Conservation (phyloP, 1,139 yeast species). For the Pichia sp. region DNA sequence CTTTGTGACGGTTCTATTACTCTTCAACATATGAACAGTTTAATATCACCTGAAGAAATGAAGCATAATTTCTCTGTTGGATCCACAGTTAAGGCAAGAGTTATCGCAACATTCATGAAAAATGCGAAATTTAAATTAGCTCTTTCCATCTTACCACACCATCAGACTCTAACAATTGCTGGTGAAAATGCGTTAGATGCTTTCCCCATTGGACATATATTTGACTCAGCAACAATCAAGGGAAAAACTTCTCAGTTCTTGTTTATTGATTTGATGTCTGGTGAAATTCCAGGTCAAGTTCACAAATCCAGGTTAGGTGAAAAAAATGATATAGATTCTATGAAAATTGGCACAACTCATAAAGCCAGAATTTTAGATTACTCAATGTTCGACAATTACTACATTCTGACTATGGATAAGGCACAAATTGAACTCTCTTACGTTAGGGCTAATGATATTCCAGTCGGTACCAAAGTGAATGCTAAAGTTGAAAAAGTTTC, state of each 20-base stretch:
- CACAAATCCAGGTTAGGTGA: conserved; percentile 66
- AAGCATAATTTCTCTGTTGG: conserved; percentile 63
- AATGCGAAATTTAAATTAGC: conserved; percentile 55
- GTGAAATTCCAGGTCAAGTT: conserved; percentile 53
- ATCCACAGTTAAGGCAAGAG: conserved; percentile 58
- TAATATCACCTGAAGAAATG: conserved; percentile 40
- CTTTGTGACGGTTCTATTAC: conserved; percentile 66
- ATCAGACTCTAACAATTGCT: conserved; percentile 30
- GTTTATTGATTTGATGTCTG: conserved; percentile 52
- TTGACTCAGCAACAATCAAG: conserved; percentile 52
- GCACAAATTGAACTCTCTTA: conserved; percentile 55
- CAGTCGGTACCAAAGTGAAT: conserved; percentile 60
- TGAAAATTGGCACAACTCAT: conserved; percentile 57
- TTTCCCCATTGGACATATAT: conserved; percentile 68
- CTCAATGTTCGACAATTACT: conserved; percentile 57
- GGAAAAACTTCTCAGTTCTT: conserved; percentile 52
- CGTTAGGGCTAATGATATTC: conserved; percentile 62
- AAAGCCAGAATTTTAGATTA: conserved; percentile 72
- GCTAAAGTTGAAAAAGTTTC: conserved; percentile 57
- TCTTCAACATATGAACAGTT: conserved; percentile 48
- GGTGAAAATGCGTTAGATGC: conserved; percentile 47
- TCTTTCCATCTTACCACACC: conserved; percentile 57
- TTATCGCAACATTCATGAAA: conserved; percentile 51
- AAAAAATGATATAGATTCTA: conserved; percentile 42
- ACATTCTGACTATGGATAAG: conserved; percentile 63